phyloP scores from a whole-genome alignment of 2,329 filamentous ascomycete species.

The Cladophialophora bantiana region DNA sequence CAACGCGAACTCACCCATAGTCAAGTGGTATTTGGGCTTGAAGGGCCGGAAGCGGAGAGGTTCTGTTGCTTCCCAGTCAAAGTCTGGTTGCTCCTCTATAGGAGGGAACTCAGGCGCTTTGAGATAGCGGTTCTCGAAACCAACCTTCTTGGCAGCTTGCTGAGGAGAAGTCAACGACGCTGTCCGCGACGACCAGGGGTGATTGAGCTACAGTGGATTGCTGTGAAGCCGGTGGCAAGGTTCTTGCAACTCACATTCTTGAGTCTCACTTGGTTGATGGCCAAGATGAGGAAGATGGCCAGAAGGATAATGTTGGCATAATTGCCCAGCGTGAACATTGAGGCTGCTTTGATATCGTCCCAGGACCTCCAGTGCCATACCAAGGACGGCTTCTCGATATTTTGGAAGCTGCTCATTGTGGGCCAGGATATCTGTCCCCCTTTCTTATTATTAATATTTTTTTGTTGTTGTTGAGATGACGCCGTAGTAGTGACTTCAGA shows the following conservation, averaged over 20 bases:
- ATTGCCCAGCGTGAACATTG: constrained; percentile 36
- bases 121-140: constrained; percentile 34
- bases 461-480: neutral
- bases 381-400: constrained; percentile 43
- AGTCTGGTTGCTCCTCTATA: constrained; percentile 54
- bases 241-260: constrained; percentile 24
- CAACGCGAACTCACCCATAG: constrained; percentile 61
- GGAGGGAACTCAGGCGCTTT: constrained; percentile 41
- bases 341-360: constrained; percentile 34
- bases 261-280: constrained; percentile 29
- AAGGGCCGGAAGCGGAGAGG: constrained; percentile 64
- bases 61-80: constrained; percentile 59
- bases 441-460: constrained; percentile 1
- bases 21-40: constrained; percentile 68
- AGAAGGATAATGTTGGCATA: constrained; percentile 37
- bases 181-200: neutral
- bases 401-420: constrained; percentile 27
- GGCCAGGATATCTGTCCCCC: neutral
- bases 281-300: constrained; percentile 28
- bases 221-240: neutral
- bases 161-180: constrained; percentile 5
- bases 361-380: constrained; percentile 36
- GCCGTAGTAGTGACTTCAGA: constrained; percentile 1
- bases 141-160: constrained; percentile 29
- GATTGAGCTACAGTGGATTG: neutral